phyloP scores from a whole-genome alignment of 768 basidiomycete genomes.

The Xerocomus potaroensis region DNA sequence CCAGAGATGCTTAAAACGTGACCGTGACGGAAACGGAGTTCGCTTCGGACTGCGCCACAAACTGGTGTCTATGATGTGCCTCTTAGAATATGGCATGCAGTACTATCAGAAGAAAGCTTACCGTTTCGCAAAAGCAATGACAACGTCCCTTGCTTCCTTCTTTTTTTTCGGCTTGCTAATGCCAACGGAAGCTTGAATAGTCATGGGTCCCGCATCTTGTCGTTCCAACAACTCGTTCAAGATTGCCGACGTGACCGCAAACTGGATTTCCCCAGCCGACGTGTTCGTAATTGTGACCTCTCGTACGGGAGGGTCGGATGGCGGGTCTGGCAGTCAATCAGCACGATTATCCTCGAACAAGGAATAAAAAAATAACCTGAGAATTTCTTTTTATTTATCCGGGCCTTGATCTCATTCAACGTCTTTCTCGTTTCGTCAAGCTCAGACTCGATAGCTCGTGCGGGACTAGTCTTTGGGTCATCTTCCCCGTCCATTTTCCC shows the following conservation, averaged over 20 bases:
- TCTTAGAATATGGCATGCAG: too few relatives aligned
- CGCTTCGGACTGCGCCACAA: neutral
- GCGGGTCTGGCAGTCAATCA: conserved; percentile 13
- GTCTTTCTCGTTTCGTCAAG: conserved; percentile 15
- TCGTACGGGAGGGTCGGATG: neutral
- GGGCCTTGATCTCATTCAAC: conserved; percentile 6
- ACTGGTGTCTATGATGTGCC: conserved; percentile 27
- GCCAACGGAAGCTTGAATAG: conserved; percentile 4
- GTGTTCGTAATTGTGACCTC: too few relatives aligned
- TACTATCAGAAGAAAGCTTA: conserved; percentile 11
- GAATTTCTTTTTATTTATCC: conserved; percentile 20
- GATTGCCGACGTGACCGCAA: conserved; percentile 5
- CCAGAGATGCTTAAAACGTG: conserved; percentile 16
- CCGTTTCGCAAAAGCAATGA: conserved; percentile 15
- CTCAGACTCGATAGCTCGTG: conserved; percentile 12
- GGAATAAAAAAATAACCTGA: conserved; percentile 7
- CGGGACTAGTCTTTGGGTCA: neutral
- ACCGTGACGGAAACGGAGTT: conserved; percentile 15
- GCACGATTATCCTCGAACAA: neutral
- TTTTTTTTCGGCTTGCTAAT: conserved; percentile 2
- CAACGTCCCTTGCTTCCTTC: neutral
- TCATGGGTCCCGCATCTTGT: conserved; percentile 18
- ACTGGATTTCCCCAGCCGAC: conserved; percentile 1
- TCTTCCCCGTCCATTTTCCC: conserved; percentile 2
- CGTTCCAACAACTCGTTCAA: conserved; percentile 6